phyloP scores from a whole-genome alignment of 306 rosid genomes.

The Leucaena leucocephala region DNA sequence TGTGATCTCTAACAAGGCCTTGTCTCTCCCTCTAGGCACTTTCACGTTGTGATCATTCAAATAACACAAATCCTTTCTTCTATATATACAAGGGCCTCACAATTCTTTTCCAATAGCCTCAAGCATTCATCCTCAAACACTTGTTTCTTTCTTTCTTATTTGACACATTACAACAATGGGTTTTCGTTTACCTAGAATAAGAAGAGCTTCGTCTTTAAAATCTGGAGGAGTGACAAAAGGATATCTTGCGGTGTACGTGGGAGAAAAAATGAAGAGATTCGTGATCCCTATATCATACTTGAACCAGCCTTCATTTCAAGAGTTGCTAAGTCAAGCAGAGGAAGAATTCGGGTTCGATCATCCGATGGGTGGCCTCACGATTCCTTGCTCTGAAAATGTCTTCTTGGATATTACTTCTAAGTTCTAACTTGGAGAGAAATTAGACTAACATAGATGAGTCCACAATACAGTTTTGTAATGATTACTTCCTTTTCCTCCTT shows the following conservation, averaged over 20 bases:
- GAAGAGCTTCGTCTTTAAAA: conserved; percentile 1
- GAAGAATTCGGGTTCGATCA: conserved; percentile 38
- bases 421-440: conserved; percentile 6
- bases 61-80: conserved; percentile 18
- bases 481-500: not conserved
- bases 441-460: not conserved
- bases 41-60: not conserved
- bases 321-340: conserved; percentile 32
- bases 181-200: conserved; percentile 15
- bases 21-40: conserved; percentile 28
- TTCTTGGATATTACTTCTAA: conserved; percentile 21
- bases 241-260: conserved; percentile 45
- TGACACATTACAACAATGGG: conserved; percentile 28
- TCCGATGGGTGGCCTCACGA: conserved; percentile 46
- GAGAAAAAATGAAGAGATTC: conserved; percentile 39
- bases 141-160: conserved; percentile 4
- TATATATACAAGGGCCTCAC: not conserved
- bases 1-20: conserved; percentile 37
- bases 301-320: conserved; percentile 44
- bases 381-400: conserved; percentile 37
- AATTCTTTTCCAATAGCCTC: not conserved
- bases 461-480: not conserved
- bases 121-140: not conserved
- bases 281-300: conserved; percentile 40
- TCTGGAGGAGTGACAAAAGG: conserved; percentile 35